Evolutionary conservation across 208 protist species (phyloP).

Genomic region (Kentomonas sorsogonicus): DNA sequence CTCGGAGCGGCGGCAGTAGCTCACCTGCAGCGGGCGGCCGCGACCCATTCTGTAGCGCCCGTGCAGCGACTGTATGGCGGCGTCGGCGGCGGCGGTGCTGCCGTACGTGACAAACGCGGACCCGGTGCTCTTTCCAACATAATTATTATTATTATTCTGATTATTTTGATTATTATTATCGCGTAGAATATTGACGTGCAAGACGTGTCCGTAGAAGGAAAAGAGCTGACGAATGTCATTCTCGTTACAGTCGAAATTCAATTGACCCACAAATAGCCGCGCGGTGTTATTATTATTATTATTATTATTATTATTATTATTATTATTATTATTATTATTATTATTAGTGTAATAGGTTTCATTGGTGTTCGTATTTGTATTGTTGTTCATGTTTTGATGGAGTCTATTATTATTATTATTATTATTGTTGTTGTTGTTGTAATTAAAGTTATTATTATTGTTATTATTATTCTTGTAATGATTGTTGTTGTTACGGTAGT

Average conservation of each 20-base stretch:
- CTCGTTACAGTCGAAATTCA: slow-evolving; percentile 68
- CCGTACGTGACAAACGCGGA: slow-evolving; percentile 68
- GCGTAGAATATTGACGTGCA: slow-evolving; percentile 66
- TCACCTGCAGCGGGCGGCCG: slow-evolving; percentile 72
- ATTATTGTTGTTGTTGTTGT: too few relatives aligned
- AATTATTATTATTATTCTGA: too few relatives aligned
- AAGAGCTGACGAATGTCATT: slow-evolving; percentile 59
- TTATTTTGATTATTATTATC: too few relatives aligned
- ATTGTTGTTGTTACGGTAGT: too few relatives aligned
- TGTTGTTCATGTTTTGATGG: too few relatives aligned
- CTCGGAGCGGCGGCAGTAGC: slow-evolving; percentile 59
- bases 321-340: too few relatives aligned
- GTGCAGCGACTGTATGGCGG: slow-evolving; percentile 62
- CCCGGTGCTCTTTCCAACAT: slow-evolving; percentile 42
- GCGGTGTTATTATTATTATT: slow-evolving; percentile 19
- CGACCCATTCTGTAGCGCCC: slow-evolving; percentile 69
- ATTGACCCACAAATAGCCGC: slow-evolving; percentile 65
- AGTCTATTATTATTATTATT: too few relatives aligned
- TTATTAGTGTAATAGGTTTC: too few relatives aligned
- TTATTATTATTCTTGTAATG: too few relatives aligned
- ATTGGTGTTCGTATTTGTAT: too few relatives aligned
- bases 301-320: slow-evolving; percentile 14
- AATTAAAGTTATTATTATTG: too few relatives aligned
- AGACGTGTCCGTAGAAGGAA: slow-evolving; percentile 64
- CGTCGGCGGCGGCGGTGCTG: slow-evolving; percentile 64